A percentile compares a stretch with the other conserved stretches of the same genome.
phyloP scores from a whole-genome alignment of 179 eudicot species.

The Spergularia azorica region DNA sequence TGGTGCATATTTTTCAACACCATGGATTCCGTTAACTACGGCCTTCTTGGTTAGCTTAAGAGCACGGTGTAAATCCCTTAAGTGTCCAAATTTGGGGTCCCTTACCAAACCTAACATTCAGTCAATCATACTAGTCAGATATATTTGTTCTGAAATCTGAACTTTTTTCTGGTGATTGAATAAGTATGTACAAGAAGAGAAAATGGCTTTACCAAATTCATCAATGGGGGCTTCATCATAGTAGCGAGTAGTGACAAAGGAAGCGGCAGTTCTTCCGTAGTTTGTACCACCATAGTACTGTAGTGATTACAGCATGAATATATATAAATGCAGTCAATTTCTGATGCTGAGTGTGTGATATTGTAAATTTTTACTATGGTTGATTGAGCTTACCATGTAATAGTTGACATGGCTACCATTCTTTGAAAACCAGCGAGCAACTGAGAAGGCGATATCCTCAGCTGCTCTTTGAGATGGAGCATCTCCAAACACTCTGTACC shows the following conservation, averaged over 20 bases:
- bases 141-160: neutral
- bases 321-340: neutral
- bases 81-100: conserved; percentile 85
- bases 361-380: neutral
- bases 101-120: conserved; percentile 56
- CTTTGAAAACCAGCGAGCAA: conserved; percentile 77
- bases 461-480: conserved; percentile 87
- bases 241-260: conserved; percentile 86
- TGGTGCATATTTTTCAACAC: conserved; percentile 15
- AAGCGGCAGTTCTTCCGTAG: conserved; percentile 72
- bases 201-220: conserved; percentile 66
- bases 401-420: conserved; percentile 85
- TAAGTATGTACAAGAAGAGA: neutral
- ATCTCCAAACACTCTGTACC: conserved; percentile 86
- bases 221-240: conserved; percentile 98
- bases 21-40: conserved; percentile 52
- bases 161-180: neutral
- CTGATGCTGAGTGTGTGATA: neutral
- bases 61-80: conserved; percentile 77
- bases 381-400: conserved; percentile 63
- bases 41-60: conserved; percentile 58
- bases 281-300: conserved; percentile 94
- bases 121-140: neutral
- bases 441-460: conserved; percentile 80
- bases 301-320: conserved; percentile 5